Conservation (phyloP, 257 asterid species). For the Voacanga thouarsii region DNA sequence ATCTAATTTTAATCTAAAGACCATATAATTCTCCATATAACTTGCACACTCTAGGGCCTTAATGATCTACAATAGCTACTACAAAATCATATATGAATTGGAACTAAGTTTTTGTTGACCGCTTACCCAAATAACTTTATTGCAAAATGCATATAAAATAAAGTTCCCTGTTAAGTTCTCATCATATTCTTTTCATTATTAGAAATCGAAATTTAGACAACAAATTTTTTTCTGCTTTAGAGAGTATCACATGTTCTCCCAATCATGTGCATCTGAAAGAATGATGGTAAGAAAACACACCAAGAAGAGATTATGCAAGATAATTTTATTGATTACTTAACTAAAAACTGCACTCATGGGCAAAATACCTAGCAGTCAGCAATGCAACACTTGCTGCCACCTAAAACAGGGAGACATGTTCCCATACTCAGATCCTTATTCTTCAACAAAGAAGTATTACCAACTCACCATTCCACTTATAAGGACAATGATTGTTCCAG, state of each 20-base stretch:
- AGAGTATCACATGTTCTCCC: neutral
- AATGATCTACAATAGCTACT: too few species aligned
- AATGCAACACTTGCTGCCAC: constrained; percentile 90
- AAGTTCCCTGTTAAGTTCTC: neutral
- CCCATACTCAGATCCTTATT: constrained; percentile 12
- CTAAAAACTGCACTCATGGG: constrained; percentile 90
- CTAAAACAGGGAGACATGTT: constrained; percentile 39
- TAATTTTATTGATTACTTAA: neutral
- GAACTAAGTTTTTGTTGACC: too few species aligned
- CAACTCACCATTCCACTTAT: constrained; percentile 86
- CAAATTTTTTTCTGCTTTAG: neutral
- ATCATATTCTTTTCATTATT: neutral
- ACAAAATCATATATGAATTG: too few species aligned
- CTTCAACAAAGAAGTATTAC: constrained; percentile 10
- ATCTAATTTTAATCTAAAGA: too few species aligned
- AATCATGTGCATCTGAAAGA: neutral
- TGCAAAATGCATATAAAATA: neutral
- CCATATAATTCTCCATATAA: too few species aligned
- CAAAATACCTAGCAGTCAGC: constrained; percentile 95
- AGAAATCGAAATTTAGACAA: too few species aligned
- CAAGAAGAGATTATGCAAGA: neutral
- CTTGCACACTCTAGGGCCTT: too few species aligned
- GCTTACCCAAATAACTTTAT: too few species aligned
- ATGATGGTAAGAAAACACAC: neutral
- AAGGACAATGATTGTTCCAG: constrained; percentile 85